Evolutionary conservation across 2,329 filamentous ascomycete species (phyloP).

Genomic region (Arthrobotrys megalospora): DNA sequence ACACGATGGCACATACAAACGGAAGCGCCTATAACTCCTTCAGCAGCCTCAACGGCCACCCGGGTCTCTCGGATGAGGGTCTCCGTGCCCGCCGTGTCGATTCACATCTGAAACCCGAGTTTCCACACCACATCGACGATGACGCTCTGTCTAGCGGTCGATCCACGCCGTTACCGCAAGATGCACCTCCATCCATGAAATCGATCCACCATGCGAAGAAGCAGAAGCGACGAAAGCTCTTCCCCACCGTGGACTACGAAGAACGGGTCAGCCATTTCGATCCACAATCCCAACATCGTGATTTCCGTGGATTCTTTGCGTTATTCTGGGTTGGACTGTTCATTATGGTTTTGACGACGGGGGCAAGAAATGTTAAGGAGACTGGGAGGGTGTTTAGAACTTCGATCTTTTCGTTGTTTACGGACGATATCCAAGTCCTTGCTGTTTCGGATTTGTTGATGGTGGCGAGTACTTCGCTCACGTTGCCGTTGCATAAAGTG

Average conservation of each 20-base stretch:
- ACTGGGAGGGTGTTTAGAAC: slow-evolving; percentile 88
- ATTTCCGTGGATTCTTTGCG: slow-evolving; percentile 98
- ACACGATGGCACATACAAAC: slow-evolving; percentile 44
- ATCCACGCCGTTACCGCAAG: slow-evolving; percentile 85
- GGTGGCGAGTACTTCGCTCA: slow-evolving; percentile 81
- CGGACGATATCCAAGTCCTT: slow-evolving; percentile 88
- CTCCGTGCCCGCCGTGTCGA: slow-evolving; percentile 42
- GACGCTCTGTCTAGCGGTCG: slow-evolving; percentile 64
- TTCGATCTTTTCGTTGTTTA: slow-evolving; percentile 89
- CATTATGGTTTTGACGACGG: slow-evolving; percentile 97
- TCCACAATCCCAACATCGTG: slow-evolving; percentile 88
- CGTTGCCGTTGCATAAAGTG: slow-evolving; percentile 80
- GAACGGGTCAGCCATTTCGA: slow-evolving; percentile 96
- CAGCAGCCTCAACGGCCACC: slow-evolving; percentile 34
- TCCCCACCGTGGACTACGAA: slow-evolving; percentile 92
- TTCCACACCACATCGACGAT: slow-evolving; percentile 41
- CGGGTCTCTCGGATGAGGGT: slow-evolving; percentile 34
- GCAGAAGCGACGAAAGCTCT: slow-evolving; percentile 85
- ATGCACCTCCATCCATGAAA: slow-evolving; percentile 92
- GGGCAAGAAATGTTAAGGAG: slow-evolving; percentile 92
- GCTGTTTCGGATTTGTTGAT: slow-evolving; percentile 87
- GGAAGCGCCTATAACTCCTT: slow-evolving; percentile 30
- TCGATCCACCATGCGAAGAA: slow-evolving; percentile 88
- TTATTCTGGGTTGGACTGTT: slow-evolving; percentile 97
- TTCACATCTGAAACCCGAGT: slow-evolving; percentile 49